Base-by-base conservation (phyloP, 2,329 filamentous ascomycete species). In the Penicillium verrucosum region DNA sequence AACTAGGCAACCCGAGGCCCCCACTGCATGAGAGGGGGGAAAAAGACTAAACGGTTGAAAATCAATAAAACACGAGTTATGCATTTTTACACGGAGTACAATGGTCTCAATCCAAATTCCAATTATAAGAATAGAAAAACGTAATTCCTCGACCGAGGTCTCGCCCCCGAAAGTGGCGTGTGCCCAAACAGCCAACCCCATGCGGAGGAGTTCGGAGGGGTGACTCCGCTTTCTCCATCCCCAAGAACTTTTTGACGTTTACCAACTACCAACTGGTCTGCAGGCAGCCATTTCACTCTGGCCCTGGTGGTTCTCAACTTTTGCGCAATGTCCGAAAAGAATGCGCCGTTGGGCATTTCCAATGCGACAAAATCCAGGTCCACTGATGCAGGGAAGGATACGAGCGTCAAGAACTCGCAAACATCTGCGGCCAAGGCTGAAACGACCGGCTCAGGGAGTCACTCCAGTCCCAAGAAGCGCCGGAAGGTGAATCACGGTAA, bases 401-500 rank as follows among this genome's bases (percentile, higher is more conserved):
- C 65, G 54, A 67, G 63, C 63, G 60, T 68, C 59, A 73, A 71
- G 59, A 68, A 62, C 54, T 62, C 58, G 34, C 66, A 68, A 29
- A 60, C 64, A 52, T 65, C 69, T 54, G 63, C 67, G 42, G 64
- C 65, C 57, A 75, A 74, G 62, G 60, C 69, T 58, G 74, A 74
- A 55, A 69, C 64, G 45, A 53, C 63, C 57, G 63, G 71, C 54
- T 62, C 65, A 51, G 71, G 70, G 60, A 65, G 66, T 66, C 71
- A 73, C 57, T 64, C 73, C 55, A 89, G 85, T 73, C 86, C 88
- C 47, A 92, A 90, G 80, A 92, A 92, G 82, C 84, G 89, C 78
- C 88, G 89, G 80, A 93, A 93, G 80, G 89, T 93, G 66, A 92
- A 92, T 80, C 89, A 93, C 78, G 89, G 89, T 92, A 85, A 79